Evolutionary conservation across 179 eudicot genomes (phyloP).

Genomic region (Actinidia chinensis): DNA sequence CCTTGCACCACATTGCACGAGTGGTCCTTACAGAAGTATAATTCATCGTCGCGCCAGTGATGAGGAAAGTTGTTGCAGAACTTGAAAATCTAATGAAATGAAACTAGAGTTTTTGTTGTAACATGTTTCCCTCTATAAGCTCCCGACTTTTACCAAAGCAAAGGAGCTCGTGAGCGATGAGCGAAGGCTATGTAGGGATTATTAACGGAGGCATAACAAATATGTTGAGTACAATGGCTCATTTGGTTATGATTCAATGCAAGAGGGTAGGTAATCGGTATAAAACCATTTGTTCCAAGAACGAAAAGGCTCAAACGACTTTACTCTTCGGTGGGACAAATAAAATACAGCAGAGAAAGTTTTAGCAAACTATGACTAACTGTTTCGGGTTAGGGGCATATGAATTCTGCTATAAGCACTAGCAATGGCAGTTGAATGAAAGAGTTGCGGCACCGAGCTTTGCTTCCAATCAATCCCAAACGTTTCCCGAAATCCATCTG

Average conservation of each 20-base stretch:
- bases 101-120: constrained; percentile 58
- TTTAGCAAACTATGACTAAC: constrained; percentile 22
- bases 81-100: constrained; percentile 50
- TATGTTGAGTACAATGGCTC: constrained; percentile 37
- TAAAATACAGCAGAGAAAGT: constrained; percentile 32
- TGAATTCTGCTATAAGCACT: constrained; percentile 53
- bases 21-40: constrained; percentile 34
- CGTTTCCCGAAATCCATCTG: constrained; percentile 22
- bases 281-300: constrained; percentile 45
- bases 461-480: constrained; percentile 13
- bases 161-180: constrained; percentile 60
- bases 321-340: constrained; percentile 42
- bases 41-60: constrained; percentile 40
- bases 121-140: constrained; percentile 43
- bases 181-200: constrained; percentile 62
- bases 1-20: constrained; percentile 29
- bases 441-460: constrained; percentile 15
- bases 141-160: constrained; percentile 46
- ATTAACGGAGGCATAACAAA: constrained; percentile 45
- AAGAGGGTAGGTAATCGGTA: constrained; percentile 63
- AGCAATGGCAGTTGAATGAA: constrained; percentile 61
- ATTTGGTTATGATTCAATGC: constrained; percentile 43
- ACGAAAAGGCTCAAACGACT: constrained; percentile 33
- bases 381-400: constrained; percentile 58
- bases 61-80: constrained; percentile 39